A percentile compares a stretch with the other conserved stretches of the same genome.
Evolutionary conservation across 2,329 filamentous ascomycete species (phyloP).

Genomic region (Fusarium denticulatum): DNA sequence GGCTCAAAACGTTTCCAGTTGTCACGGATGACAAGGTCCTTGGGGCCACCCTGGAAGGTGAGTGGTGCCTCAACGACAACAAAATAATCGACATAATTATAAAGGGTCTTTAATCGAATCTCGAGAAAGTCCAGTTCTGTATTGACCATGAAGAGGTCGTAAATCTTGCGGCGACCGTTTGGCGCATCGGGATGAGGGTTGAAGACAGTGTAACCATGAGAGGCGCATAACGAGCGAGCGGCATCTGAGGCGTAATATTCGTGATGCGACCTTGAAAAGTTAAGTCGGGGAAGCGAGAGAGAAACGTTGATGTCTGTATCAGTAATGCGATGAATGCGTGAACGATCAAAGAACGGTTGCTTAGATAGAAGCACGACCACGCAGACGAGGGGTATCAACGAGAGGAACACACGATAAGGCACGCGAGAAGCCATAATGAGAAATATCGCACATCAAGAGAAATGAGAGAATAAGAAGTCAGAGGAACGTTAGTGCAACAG

Average conservation of each 20-base stretch:
- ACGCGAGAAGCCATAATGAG: constrained; percentile 16
- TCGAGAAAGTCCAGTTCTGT: constrained; percentile 73
- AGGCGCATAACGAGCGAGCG: constrained; percentile 45
- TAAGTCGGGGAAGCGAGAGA: constrained; percentile 36
- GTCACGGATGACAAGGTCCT: constrained; percentile 63
- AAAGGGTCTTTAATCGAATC: constrained; percentile 68
- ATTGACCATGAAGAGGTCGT: constrained; percentile 70
- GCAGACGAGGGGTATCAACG: constrained; percentile 16
- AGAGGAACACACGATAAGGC: constrained; percentile 10
- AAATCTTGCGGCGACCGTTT: constrained; percentile 46
- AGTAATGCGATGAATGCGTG: constrained; percentile 30
- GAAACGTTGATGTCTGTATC: constrained; percentile 37
- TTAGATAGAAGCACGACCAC: constrained; percentile 26
- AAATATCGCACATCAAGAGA: neutral
- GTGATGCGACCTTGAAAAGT: constrained; percentile 38
- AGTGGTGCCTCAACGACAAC: constrained; percentile 68
- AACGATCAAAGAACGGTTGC: constrained; percentile 31
- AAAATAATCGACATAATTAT: constrained; percentile 70
- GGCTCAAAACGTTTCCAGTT: constrained; percentile 62
- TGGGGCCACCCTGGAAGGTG: constrained; percentile 67
- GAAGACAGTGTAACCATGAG: constrained; percentile 48
- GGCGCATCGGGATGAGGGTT: constrained; percentile 28
- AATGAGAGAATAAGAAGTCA: neutral
- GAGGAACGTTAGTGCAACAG: neutral
- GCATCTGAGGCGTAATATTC: constrained; percentile 45